Percentiles rank a stretch among this genome's conserved stretches.
phyloP scores from a whole-genome alignment of 768 basidiomycete genomes.

The Russula vinacea region DNA sequence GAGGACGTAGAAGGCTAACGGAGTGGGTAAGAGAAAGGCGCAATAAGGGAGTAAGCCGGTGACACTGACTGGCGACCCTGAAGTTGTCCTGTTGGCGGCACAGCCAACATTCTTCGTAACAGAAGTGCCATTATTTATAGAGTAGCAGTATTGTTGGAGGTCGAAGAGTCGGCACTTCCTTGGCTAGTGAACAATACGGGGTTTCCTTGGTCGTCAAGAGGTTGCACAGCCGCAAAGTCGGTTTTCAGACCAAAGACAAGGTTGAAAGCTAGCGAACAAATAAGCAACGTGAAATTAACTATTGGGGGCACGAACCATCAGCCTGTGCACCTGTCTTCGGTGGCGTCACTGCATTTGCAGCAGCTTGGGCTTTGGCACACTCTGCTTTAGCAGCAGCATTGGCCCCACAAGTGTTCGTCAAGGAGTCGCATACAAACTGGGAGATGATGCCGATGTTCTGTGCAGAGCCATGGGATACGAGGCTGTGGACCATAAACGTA shows the following conservation, averaged over 20 bases:
- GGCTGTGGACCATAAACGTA: neutral
- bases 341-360: constrained; percentile 42
- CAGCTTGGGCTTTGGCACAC: constrained; percentile 42
- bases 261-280: constrained; percentile 49
- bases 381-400: constrained; percentile 47
- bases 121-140: too few relatives aligned
- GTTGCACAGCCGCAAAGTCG: constrained; percentile 38
- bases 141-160: too few relatives aligned
- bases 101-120: too few relatives aligned
- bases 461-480: constrained; percentile 28
- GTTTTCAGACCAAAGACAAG: constrained; percentile 52
- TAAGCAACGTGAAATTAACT: neutral
- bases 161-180: too few relatives aligned
- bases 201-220: too few relatives aligned
- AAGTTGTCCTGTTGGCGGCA: neutral
- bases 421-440: constrained; percentile 50
- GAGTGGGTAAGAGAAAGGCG: neutral
- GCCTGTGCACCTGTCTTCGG: constrained; percentile 47
- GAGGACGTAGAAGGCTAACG: neutral
- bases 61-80: constrained; percentile 30
- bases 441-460: constrained; percentile 47
- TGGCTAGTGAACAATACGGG: too few relatives aligned
- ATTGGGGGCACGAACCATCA: constrained; percentile 36
- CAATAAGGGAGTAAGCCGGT: constrained; percentile 13
- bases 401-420: constrained; percentile 50